Evolutionary conservation across 208 protist genomes (phyloP).

Genomic region (Leishmania tarentolae): DNA sequence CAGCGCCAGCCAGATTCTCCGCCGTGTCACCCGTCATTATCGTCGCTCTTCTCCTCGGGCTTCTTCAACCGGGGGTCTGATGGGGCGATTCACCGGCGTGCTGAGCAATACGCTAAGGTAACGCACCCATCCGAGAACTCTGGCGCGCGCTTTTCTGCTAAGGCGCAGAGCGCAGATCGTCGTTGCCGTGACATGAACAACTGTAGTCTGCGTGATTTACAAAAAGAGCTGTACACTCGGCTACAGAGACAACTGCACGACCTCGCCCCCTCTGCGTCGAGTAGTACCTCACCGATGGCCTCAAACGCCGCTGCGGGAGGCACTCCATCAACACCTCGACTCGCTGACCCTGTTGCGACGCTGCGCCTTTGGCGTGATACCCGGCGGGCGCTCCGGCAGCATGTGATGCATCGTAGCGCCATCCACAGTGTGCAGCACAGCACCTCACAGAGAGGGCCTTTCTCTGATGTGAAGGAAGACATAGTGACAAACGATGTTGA

Average conservation of each 20-base stretch:
- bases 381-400: not conserved
- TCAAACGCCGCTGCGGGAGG: not conserved
- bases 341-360: not conserved
- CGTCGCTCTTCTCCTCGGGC: not conserved
- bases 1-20: not conserved
- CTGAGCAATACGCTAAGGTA: not conserved
- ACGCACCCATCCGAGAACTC: not conserved
- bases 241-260: conserved; percentile 12
- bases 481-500: not conserved
- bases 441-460: not conserved
- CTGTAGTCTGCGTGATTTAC: conserved; percentile 20
- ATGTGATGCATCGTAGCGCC: not conserved
- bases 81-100: not conserved
- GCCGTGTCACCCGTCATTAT: not conserved
- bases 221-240: not conserved
- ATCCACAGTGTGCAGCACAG: not conserved
- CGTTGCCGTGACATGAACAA: not conserved
- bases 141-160: not conserved
- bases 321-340: not conserved
- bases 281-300: not conserved
- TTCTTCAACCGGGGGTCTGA: not conserved
- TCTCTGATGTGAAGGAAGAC: not conserved
- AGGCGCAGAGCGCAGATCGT: not conserved
- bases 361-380: conserved; percentile 14
- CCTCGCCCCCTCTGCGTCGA: not conserved